phyloP scores from a whole-genome alignment of 805 yeast species.

The Candida argentea region DNA sequence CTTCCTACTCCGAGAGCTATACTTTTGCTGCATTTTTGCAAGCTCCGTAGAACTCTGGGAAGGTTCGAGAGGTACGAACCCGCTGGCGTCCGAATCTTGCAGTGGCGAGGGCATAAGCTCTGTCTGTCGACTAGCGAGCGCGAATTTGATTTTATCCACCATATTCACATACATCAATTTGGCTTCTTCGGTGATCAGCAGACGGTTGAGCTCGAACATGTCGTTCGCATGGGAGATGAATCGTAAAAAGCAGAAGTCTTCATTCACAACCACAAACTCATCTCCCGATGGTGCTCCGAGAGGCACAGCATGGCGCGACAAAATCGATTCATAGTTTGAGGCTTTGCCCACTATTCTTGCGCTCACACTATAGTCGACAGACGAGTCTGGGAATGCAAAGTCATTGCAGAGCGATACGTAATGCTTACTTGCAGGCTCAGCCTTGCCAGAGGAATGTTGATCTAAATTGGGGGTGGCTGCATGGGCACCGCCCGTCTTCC shows the following conservation, averaged over 20 bases:
- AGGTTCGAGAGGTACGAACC: conserved; percentile 5
- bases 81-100: neutral
- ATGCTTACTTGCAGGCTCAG: conserved; percentile 3
- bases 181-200: conserved; percentile 24
- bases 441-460: conserved; percentile 2
- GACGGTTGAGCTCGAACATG: conserved; percentile 18
- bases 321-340: conserved; percentile 15
- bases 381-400: conserved; percentile 19
- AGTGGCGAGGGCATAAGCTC: conserved; percentile 2
- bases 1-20: conserved; percentile 5
- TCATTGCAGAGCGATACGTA: conserved; percentile 15
- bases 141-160: conserved; percentile 18
- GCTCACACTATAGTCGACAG: conserved; percentile 23
- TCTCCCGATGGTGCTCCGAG: conserved; percentile 9
- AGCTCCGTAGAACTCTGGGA: conserved; percentile 16
- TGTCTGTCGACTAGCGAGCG: conserved; percentile 16
- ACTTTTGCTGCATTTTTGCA: conserved; percentile 20
- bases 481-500: conserved; percentile 6
- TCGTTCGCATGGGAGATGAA: conserved; percentile 15
- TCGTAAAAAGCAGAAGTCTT: conserved; percentile 16
- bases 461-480: conserved; percentile 5
- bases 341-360: conserved; percentile 30
- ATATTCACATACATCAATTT: conserved; percentile 19
- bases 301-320: conserved; percentile 8
- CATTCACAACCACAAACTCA: conserved; percentile 23